Evolutionary conservation across 2,329 filamentous ascomycete species (phyloP).

Genomic region (Diaporthe vexans): DNA sequence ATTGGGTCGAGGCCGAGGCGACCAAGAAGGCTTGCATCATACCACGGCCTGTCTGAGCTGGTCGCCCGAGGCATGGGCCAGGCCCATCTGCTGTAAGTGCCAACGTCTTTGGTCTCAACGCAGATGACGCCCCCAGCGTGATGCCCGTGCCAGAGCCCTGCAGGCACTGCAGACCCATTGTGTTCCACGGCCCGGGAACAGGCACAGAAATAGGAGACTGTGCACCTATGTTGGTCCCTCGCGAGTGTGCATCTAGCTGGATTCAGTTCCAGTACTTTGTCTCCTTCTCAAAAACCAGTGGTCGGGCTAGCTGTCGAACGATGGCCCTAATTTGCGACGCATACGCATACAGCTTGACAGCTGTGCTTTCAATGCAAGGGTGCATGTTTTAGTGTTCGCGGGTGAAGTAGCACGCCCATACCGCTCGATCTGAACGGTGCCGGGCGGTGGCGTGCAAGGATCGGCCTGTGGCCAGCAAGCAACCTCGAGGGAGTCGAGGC

Average conservation of each 20-base stretch:
- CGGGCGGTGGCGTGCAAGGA: constrained; percentile 13
- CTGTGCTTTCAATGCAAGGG: constrained; percentile 21
- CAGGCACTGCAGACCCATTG: too few relatives aligned
- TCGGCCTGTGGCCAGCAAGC: not conserved
- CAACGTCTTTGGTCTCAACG: not conserved
- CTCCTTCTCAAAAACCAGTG: not conserved
- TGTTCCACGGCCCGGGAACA: not conserved
- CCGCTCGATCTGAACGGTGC: not conserved
- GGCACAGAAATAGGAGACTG: not conserved
- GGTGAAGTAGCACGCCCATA: not conserved
- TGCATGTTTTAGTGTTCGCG: not conserved
- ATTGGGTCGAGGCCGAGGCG: constrained; percentile 20
- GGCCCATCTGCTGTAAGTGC: not conserved
- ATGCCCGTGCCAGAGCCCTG: not conserved
- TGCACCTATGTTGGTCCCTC: too few relatives aligned
- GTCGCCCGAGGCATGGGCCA: not conserved
- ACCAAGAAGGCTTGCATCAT: constrained; percentile 10
- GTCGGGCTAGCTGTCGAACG: not conserved
- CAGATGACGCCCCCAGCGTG: not conserved
- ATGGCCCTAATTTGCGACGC: not conserved
- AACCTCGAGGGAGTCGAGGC: not conserved
- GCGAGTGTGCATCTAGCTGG: not conserved
- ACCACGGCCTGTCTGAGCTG: constrained; percentile 1
- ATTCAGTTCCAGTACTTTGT: not conserved
- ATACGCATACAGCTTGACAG: constrained; percentile 21